Base-by-base conservation (phyloP, 176 grass and related monocot species). In the Alopecurus myosuroides region DNA sequence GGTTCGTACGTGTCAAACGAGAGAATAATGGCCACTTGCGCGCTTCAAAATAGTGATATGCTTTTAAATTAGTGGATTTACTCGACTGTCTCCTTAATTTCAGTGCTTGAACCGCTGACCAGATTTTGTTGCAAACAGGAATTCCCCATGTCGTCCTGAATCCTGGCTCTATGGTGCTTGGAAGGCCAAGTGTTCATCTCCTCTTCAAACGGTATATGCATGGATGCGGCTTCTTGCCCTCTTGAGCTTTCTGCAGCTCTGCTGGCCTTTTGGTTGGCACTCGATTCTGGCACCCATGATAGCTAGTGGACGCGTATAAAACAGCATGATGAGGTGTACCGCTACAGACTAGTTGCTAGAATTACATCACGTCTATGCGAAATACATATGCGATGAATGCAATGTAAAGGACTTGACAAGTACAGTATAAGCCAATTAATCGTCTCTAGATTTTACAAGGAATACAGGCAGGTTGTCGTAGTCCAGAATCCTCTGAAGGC, bases 151-250 rank as follows among this genome's bases (percentile, higher is more conserved):
- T 13, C 6, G 44, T 29, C 78, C 49, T 77, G 88, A 52, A 45
- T n/a, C 78, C 77, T 77, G 88, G 33, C 83, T 61, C 77, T 85
- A 33, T 3, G 61, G 50, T 62, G 31, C 7, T 71, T 22, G 83
- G 70, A 89, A 82, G 41, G 41, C 33, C 71, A 61, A 50, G 7
- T 74, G 14, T 37, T 77, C 30, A 28, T 55, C 25, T 41, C 26
- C 39, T 69, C 29, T 50, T 70, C 49, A 58, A 79, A 36, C 25
- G 65, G 11, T 50, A 23, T 30, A 30, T 81, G 14, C 50, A 51
- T 35, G 81, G 49, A 51, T 76, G n/a, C 5, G 30, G 50, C 25
- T 60, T 65, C 28, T 65, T 80, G 41, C 26, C 51, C 56, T 49
- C 60, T 66, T 49, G 28, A 12, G 58, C 6, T 65, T 44, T 25